Evolutionary conservation across 2,329 filamentous ascomycete genomes (phyloP).

Genomic region (Claviceps sp.): DNA sequence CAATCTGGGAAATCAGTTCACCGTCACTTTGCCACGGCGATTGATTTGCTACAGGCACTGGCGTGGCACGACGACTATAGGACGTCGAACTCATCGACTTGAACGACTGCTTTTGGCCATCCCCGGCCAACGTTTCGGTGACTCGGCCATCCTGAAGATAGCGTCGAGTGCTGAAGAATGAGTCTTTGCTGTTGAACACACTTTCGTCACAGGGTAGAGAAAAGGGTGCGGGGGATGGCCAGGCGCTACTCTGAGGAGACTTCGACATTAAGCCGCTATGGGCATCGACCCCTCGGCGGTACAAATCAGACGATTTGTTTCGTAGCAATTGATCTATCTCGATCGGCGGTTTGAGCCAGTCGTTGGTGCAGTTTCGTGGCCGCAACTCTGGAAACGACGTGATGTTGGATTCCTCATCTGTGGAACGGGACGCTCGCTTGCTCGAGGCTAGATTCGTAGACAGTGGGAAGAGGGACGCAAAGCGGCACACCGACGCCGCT

Average conservation of each 20-base stretch:
- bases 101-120: constrained; percentile 10
- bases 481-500: background rate
- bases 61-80: constrained; percentile 15
- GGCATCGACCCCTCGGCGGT: constrained; percentile 19
- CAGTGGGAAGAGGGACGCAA: background rate
- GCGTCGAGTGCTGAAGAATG: constrained; percentile 8
- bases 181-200: constrained; percentile 12
- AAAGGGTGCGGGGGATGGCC: constrained; percentile 7
- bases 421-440: constrained; percentile 3
- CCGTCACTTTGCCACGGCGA: constrained; percentile 6
- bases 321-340: constrained; percentile 8
- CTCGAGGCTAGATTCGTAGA: background rate
- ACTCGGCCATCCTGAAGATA: background rate
- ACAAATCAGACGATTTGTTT: constrained; percentile 9
- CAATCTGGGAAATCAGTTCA: constrained; percentile 12
- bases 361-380: constrained; percentile 18
- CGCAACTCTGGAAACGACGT: constrained; percentile 21
- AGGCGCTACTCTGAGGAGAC: constrained; percentile 1
- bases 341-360: constrained; percentile 16
- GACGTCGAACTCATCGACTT: constrained; percentile 13
- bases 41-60: constrained; percentile 4
- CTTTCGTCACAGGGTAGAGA: constrained; percentile 7
- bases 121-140: constrained; percentile 1
- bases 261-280: constrained; percentile 9
- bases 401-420: constrained; percentile 14